Base-by-base conservation (phyloP, 2,329 filamentous ascomycete genomes). In the Zymoseptoria tritici region DNA sequence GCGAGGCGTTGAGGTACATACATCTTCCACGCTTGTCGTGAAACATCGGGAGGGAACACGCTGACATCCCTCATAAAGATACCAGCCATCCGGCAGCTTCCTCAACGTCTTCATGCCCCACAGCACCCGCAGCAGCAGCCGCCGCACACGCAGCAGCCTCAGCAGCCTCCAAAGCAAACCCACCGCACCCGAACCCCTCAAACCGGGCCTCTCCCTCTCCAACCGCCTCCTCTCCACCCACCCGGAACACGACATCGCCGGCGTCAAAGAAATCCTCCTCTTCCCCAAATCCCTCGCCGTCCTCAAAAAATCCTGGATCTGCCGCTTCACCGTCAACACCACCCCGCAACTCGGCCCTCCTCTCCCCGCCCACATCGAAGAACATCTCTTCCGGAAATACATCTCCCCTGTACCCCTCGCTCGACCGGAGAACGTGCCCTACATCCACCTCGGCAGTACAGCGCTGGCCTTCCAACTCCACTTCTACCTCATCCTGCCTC, bases 401-500 rank as follows among this genome's bases (percentile, higher is more conserved):
- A 24, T 66, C 22, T 62, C 58, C 24, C 46, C 57, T 2, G 57
- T 58, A 6, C 58, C 61, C 20, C 54, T 58, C 6, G 59, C 60
- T 9, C 60, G 62, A 19, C 55, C 52, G n/a, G 51, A 24, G 22
- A 53, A 53, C n/a, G 55, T 66, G 46, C 64, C 64, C 1, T 66
- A 66, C 57, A 55, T 65, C 21, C 64, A 66, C 49, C 56, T 66
- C 21, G 64, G 64, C 42, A 59, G 59, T 19, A 66, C 64, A 6
- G 62, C 62, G 7, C 58, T 66, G 29, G 61, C 59, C 49, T 64
- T 66, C 36, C 60, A 57, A 20, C 24, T 66, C n/a, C 59, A 66
- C 56, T 66, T 66, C 52, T 64, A 64, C 56, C 61, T 66, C 22
- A 52, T 66, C 52, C 61, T 66, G 2, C 64, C 64, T 22, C 58